A percentile compares a stretch with the other conserved stretches of the same genome.
These are phyloP conservation scores for Lasiosphaeriaceae sp. DNA, from an alignment of 495 filamentous ascomycete genomes.

Conservation along the genomic window DNA sequence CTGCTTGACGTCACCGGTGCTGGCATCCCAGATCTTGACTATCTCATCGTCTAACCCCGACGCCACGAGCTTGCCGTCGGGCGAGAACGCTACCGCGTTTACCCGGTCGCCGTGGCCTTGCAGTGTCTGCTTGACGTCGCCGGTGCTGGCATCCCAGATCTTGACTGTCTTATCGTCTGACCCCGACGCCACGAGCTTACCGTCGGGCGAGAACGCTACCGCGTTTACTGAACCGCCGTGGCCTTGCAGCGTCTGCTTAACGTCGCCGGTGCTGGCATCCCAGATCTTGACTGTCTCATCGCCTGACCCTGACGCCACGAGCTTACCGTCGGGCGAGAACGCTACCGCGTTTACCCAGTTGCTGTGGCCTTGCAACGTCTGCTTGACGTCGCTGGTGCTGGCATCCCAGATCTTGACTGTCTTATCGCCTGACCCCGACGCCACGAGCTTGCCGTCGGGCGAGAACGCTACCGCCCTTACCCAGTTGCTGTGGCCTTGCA, in stretches of 20 bases:
- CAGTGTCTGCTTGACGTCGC: neutral
- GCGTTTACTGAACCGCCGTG: neutral
- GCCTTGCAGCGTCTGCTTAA: neutral
- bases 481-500: conserved; percentile 8
- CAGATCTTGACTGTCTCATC: conserved; percentile 14
- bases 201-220: conserved; percentile 9
- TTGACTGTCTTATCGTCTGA: conserved; percentile 28
- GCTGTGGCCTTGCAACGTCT: conserved; percentile 17
- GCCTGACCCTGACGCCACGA: conserved; percentile 6
- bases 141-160: conserved; percentile 29
- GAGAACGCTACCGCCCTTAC: conserved; percentile 17
- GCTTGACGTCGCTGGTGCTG: conserved; percentile 7
- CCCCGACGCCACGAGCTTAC: conserved; percentile 25
- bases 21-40: neutral
- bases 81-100: conserved; percentile 34
- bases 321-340: conserved; percentile 35
- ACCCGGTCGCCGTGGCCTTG: conserved; percentile 14
- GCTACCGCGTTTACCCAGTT: conserved; percentile 20
- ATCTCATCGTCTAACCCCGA: conserved; percentile 3
- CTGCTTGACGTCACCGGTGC: neutral
- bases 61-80: conserved; percentile 20
- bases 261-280: neutral
- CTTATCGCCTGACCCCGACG: conserved; percentile 24
- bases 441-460: conserved; percentile 15
- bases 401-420: conserved; percentile 36